Evolutionary conservation across 2,329 filamentous ascomycete genomes (phyloP).

Genomic region (Penicillium sumatraense): DNA sequence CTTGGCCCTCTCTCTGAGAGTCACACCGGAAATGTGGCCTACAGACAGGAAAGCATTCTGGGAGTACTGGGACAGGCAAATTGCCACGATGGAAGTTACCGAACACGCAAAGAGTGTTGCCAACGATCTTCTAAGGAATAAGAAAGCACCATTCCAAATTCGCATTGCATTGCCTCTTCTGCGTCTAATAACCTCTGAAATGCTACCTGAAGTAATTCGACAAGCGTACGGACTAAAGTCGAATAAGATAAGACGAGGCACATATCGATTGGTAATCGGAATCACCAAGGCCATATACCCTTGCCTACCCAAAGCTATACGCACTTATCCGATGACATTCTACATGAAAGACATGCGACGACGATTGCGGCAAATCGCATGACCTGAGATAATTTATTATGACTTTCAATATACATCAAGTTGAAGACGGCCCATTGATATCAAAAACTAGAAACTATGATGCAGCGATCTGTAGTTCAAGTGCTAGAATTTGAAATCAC

Average conservation of each 20-base stretch:
- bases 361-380: slow-evolving; percentile 12
- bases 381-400: neutral
- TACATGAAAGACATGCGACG: slow-evolving; percentile 41
- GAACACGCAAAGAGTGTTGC: slow-evolving; percentile 33
- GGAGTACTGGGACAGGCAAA: slow-evolving; percentile 44
- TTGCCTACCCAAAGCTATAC: slow-evolving; percentile 29
- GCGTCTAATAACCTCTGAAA: slow-evolving; percentile 33
- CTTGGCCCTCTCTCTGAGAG: slow-evolving; percentile 31
- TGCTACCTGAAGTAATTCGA: slow-evolving; percentile 33
- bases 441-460: no score
- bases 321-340: slow-evolving; percentile 30
- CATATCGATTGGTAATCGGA: slow-evolving; percentile 25
- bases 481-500: no score
- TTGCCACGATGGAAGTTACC: slow-evolving; percentile 39
- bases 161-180: slow-evolving; percentile 30
- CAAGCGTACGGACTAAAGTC: slow-evolving; percentile 33
- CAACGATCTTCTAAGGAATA: slow-evolving; percentile 34
- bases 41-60: slow-evolving; percentile 39
- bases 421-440: no score
- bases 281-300: slow-evolving; percentile 29
- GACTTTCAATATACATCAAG: no score
- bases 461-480: no score
- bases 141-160: slow-evolving; percentile 32
- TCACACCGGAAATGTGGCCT: slow-evolving; percentile 44
- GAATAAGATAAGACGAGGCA: slow-evolving; percentile 20